Conservation (phyloP, 345 rosid species). For the Barbarea vulgaris region DNA sequence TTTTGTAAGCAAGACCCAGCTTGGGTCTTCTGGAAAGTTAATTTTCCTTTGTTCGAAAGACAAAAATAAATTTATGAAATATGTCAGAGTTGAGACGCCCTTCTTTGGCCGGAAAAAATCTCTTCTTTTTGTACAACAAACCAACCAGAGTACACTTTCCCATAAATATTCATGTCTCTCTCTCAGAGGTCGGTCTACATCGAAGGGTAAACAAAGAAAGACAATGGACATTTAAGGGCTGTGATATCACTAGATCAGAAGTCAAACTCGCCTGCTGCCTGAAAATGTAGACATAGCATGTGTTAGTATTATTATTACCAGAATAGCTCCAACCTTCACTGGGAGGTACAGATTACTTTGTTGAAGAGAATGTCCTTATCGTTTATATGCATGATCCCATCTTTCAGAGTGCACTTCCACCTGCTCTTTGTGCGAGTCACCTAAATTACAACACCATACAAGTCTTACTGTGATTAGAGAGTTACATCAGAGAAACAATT, state of each 20-base stretch:
- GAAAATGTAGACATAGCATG: slow-evolving; percentile 31
- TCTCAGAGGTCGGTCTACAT: slow-evolving; percentile 39
- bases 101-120: slow-evolving; percentile 44
- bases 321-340: slow-evolving; percentile 7
- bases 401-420: slow-evolving; percentile 97
- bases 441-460: slow-evolving; percentile 45
- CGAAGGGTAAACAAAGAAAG: slow-evolving; percentile 34
- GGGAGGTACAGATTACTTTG: slow-evolving; percentile 50
- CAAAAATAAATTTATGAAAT: not conserved
- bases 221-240: slow-evolving; percentile 32
- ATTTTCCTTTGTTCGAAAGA: not conserved
- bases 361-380: slow-evolving; percentile 93
- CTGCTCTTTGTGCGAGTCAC: slow-evolving; percentile 95
- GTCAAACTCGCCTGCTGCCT: slow-evolving; percentile 95
- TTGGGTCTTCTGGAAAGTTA: slow-evolving; percentile 9
- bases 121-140: slow-evolving; percentile 65
- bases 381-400: slow-evolving; percentile 97
- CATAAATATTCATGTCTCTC: slow-evolving; percentile 40
- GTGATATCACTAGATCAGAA: slow-evolving; percentile 54
- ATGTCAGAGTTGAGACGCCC: slow-evolving; percentile 3
- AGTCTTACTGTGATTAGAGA: slow-evolving; percentile 3
- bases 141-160: slow-evolving; percentile 42
- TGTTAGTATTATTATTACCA: slow-evolving; percentile 9
- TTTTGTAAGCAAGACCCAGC: slow-evolving; percentile 1
- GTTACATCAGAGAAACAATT: not conserved